Conservation (phyloP, 2,329 filamentous ascomycete genomes). For the Penicillium oxalicum region DNA sequence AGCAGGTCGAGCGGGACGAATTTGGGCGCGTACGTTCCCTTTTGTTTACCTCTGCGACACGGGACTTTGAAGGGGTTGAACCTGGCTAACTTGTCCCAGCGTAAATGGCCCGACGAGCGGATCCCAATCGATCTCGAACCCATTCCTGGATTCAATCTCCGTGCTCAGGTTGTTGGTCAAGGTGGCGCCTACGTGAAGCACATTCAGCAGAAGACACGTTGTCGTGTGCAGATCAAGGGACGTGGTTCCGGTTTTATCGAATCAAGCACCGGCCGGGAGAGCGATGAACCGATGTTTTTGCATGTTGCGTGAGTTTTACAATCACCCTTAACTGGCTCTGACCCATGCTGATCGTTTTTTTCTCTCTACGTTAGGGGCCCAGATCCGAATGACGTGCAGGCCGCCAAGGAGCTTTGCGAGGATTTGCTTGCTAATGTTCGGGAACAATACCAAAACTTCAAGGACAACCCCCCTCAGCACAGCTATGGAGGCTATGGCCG, state of each 20-base stretch:
- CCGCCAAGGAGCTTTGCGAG: slow-evolving; percentile 81
- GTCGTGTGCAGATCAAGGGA: slow-evolving; percentile 96
- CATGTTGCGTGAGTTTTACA: slow-evolving; percentile 68
- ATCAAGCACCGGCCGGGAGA: slow-evolving; percentile 77
- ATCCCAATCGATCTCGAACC: slow-evolving; percentile 88
- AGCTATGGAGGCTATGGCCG: slow-evolving; percentile 51
- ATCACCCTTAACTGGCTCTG: background rate
- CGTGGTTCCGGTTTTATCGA: slow-evolving; percentile 93
- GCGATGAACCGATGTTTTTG: slow-evolving; percentile 93
- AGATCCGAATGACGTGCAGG: slow-evolving; percentile 76
- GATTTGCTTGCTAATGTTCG: slow-evolving; percentile 82
- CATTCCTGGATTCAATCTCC: slow-evolving; percentile 88
- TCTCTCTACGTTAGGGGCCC: slow-evolving; percentile 58
- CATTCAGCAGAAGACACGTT: slow-evolving; percentile 91
- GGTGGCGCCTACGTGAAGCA: slow-evolving; percentile 96
- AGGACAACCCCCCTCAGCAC: slow-evolving; percentile 67
- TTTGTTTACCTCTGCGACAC: background rate
- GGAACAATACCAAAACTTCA: slow-evolving; percentile 86
- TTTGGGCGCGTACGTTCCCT: slow-evolving; percentile 64
- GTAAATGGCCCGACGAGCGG: slow-evolving; percentile 98
- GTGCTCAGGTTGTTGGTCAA: slow-evolving; percentile 91
- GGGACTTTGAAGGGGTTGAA: background rate
- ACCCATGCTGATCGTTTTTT: slow-evolving; percentile 5
- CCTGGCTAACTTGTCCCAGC: slow-evolving; percentile 47
- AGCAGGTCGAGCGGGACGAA: slow-evolving; percentile 78